Evolutionary conservation across 768 basidiomycete genomes (phyloP).

Genomic region (Serpula lacrymans): DNA sequence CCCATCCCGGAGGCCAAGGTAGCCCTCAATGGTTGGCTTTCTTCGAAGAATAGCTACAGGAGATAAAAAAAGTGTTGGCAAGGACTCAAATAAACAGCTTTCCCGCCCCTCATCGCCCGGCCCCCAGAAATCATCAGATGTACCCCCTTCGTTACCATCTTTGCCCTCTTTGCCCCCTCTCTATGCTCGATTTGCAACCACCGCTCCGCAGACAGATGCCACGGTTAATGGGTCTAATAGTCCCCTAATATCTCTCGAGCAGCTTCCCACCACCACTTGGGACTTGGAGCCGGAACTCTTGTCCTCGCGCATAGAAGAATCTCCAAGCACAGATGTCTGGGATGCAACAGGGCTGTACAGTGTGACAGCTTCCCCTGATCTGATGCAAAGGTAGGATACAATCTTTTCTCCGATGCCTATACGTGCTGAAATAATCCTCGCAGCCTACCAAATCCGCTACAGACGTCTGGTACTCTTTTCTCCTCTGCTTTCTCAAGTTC

Average conservation of each 20-base stretch:
- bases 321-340: no score
- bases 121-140: conserved; percentile 6
- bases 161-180: conserved; percentile 40
- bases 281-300: not conserved
- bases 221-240: conserved; percentile 31
- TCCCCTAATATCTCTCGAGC: not conserved
- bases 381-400: no score
- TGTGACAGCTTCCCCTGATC: no score
- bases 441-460: no score
- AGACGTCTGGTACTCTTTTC: no score
- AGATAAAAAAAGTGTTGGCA: conserved; percentile 12
- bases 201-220: conserved; percentile 33
- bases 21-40: conserved; percentile 49
- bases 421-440: no score
- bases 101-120: conserved; percentile 8
- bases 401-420: no score
- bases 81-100: conserved; percentile 11
- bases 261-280: not conserved
- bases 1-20: not conserved
- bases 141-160: no score
- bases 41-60: conserved; percentile 49
- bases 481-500: no score
- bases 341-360: no score
- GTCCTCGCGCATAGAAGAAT: no score
- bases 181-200: conserved; percentile 37